Percentiles rank a stretch among this genome's conserved stretches.
phyloP scores from a whole-genome alignment of 768 basidiomycete genomes.

The Boletales sp. region DNA sequence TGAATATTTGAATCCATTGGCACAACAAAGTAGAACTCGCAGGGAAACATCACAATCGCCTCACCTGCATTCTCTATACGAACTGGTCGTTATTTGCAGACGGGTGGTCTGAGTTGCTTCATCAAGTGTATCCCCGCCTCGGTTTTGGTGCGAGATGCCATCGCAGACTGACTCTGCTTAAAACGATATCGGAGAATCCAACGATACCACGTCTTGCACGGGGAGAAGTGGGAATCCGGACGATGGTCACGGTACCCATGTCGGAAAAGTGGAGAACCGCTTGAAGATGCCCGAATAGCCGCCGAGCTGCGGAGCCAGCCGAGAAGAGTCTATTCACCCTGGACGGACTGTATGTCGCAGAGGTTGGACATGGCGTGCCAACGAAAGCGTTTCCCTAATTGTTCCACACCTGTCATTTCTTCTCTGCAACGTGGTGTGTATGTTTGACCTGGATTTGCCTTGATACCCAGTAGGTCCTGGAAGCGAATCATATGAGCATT shows the following conservation, averaged over 20 bases:
- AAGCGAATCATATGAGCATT: conserved; percentile 3
- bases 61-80: conserved; percentile 65
- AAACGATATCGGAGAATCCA: too few species aligned
- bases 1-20: conserved; percentile 22
- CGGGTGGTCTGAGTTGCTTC: conserved; percentile 28
- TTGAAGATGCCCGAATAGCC: conserved; percentile 64
- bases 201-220: background rate
- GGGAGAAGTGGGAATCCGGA: too few species aligned
- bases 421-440: conserved; percentile 60
- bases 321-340: conserved; percentile 39
- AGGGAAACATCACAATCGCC: background rate
- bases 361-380: conserved; percentile 29
- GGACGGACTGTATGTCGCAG: conserved; percentile 46
- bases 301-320: conserved; percentile 71
- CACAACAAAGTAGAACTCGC: background rate
- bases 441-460: conserved; percentile 57
- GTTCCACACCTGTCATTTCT: conserved; percentile 67
- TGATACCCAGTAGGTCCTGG: conserved; percentile 76
- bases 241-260: too few species aligned
- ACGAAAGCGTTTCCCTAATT: conserved; percentile 35
- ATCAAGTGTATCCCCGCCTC: conserved; percentile 51
- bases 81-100: conserved; percentile 57
- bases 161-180: conserved; percentile 30
- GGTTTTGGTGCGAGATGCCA: conserved; percentile 53
- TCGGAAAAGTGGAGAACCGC: conserved; percentile 49